Conservation (phyloP, 148 eudicot species). For the Salicornia ramosissima region DNA sequence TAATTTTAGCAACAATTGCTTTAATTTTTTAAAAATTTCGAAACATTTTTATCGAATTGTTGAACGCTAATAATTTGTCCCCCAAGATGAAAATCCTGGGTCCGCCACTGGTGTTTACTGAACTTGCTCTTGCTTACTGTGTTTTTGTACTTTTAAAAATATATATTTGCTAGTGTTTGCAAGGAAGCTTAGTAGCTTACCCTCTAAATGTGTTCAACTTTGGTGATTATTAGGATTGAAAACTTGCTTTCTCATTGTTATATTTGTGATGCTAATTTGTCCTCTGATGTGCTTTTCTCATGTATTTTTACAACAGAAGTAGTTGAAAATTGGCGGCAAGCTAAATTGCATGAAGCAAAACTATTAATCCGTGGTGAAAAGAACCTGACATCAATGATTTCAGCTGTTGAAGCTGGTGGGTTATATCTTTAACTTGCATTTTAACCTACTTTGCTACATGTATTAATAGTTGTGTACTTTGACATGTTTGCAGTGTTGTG, state of each 20-base stretch:
- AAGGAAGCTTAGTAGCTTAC: no score
- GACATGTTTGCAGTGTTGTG: background rate
- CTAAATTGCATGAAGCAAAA: slow-evolving; percentile 51
- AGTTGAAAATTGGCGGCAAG: slow-evolving; percentile 67
- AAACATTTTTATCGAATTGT: no score
- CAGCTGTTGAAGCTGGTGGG: slow-evolving; percentile 64
- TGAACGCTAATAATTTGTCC: no score
- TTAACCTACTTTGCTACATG: background rate
- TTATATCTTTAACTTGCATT: slow-evolving; percentile 5
- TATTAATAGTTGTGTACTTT: background rate
- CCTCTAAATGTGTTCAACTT: background rate
- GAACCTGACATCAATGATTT: slow-evolving; percentile 34
- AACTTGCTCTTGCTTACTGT: no score
- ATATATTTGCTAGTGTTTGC: no score
- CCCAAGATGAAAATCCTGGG: no score
- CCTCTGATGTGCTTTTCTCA: slow-evolving; percentile 5
- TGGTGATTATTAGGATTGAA: background rate
- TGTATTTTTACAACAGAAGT: slow-evolving; percentile 45
- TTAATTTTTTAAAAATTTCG: no score
- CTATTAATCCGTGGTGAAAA: slow-evolving; percentile 33
- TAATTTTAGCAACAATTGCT: no score
- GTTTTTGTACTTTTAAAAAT: no score
- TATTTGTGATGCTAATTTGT: background rate
- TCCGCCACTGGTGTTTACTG: no score
- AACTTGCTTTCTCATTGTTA: background rate